Evolutionary conservation across 257 asterid genomes (phyloP).

Genomic region (Fraxinus quadrangulata): DNA sequence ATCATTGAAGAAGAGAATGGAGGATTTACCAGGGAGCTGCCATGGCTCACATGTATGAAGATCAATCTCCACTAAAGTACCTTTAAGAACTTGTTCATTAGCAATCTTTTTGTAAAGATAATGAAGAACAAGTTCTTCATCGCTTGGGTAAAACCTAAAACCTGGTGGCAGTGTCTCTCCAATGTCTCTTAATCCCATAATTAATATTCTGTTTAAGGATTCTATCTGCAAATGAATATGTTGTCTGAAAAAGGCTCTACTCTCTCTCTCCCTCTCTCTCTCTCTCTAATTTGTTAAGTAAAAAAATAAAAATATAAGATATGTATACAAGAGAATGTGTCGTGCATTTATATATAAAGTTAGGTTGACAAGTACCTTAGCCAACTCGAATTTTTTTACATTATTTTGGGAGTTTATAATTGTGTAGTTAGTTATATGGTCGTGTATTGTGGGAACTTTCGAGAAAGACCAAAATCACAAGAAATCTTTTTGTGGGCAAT

Average conservation of each 20-base stretch:
- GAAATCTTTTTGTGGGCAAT: slow-evolving; percentile 40
- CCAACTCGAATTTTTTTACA: slow-evolving; percentile 37
- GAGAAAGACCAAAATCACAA: slow-evolving; percentile 49
- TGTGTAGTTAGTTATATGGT: slow-evolving; percentile 56
- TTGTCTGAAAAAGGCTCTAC: not conserved
- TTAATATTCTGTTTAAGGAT: slow-evolving; percentile 1
- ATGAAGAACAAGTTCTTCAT: slow-evolving; percentile 80
- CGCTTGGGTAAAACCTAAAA: slow-evolving; percentile 82
- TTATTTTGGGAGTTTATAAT: slow-evolving; percentile 45
- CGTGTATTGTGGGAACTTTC: slow-evolving; percentile 33
- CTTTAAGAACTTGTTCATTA: slow-evolving; percentile 49
- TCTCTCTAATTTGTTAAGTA: not conserved
- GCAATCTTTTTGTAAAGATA: slow-evolving; percentile 73
- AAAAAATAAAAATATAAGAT: not conserved
- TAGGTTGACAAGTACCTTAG: slow-evolving; percentile 38
- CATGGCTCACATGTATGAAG: slow-evolving; percentile 94
- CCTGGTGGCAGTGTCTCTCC: slow-evolving; percentile 88
- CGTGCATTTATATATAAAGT: slow-evolving; percentile 31
- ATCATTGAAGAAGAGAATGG: not conserved
- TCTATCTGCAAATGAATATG: not conserved
- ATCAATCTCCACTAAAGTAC: slow-evolving; percentile 76
- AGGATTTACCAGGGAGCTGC: slow-evolving; percentile 85
- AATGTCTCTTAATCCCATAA: slow-evolving; percentile 74
- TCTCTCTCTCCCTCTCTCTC: not conserved
- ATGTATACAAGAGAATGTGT: slow-evolving; percentile 7